phyloP scores from a whole-genome alignment of 2,329 filamentous ascomycete genomes.

The Penicillium sumatraense region DNA sequence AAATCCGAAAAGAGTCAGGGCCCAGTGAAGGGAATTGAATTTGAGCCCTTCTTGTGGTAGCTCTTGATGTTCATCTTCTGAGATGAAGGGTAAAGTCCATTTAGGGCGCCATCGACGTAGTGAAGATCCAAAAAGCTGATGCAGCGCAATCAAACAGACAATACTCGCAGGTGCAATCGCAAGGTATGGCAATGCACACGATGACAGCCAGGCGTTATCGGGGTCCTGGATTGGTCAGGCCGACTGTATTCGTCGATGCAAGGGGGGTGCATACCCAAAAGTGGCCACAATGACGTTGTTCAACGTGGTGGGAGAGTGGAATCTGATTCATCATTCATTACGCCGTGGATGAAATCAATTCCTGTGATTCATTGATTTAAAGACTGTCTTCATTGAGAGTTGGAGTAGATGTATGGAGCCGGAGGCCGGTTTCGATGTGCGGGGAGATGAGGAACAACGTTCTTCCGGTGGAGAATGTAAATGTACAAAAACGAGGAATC shows the following conservation, averaged over 20 bases:
- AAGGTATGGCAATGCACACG: conserved; percentile 41
- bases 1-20: conserved; percentile 42
- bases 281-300: conserved; percentile 14
- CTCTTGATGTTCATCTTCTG: conserved; percentile 42
- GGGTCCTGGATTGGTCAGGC: conserved; percentile 38
- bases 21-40: conserved; percentile 38
- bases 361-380: background rate
- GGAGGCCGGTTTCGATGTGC: background rate
- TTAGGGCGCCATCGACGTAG: conserved; percentile 41
- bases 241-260: background rate
- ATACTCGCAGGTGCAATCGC: conserved; percentile 34
- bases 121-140: conserved; percentile 32
- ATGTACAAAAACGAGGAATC: too few species aligned
- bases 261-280: conserved; percentile 25
- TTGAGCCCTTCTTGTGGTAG: conserved; percentile 36
- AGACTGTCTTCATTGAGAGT: background rate
- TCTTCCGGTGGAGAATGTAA: conserved; percentile 22
- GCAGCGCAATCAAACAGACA: conserved; percentile 30
- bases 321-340: conserved; percentile 23
- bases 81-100: conserved; percentile 59
- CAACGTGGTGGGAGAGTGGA: conserved; percentile 10
- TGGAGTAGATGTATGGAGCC: too few species aligned
- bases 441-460: conserved; percentile 18
- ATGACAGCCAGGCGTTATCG: conserved; percentile 38
- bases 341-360: conserved; percentile 2